Percentiles rank a stretch among this genome's conserved stretches.
Conservation (phyloP, 2,329 filamentous ascomycete genomes). For the Cytospora schulzeri region DNA sequence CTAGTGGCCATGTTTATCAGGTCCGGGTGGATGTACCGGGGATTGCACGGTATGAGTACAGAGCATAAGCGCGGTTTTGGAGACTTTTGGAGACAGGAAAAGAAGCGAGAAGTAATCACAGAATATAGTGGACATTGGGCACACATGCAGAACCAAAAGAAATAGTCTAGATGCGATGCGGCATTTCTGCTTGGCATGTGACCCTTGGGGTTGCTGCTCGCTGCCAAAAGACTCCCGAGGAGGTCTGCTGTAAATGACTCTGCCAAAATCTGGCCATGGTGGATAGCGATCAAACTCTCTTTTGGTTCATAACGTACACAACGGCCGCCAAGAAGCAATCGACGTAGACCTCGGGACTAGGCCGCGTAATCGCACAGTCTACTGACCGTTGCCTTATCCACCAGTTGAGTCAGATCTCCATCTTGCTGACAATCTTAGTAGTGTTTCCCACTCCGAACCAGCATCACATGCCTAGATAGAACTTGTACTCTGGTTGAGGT, state of each 20-base stretch:
- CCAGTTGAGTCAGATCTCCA: too few relatives aligned
- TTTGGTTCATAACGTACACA: neutral
- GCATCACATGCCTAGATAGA: too few relatives aligned
- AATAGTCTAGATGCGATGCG: too few relatives aligned
- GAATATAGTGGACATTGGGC: neutral
- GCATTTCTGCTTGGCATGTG: too few relatives aligned
- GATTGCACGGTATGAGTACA: constrained; percentile 10
- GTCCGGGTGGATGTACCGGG: constrained; percentile 24
- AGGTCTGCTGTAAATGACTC: neutral
- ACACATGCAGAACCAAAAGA: too few relatives aligned
- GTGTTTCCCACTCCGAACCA: too few relatives aligned
- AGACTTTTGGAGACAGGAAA: neutral
- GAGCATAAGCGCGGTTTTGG: neutral
- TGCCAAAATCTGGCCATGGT: too few relatives aligned
- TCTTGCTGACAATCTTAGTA: too few relatives aligned
- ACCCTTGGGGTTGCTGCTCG: too few relatives aligned
- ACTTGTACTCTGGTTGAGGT: too few relatives aligned
- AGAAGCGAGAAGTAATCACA: neutral
- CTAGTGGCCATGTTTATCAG: constrained; percentile 27
- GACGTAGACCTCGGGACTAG: neutral
- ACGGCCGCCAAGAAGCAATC: neutral
- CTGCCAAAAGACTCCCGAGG: neutral
- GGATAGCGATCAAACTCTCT: too few relatives aligned
- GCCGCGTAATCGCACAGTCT: neutral
- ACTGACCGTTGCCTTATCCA: neutral